A percentile compares a stretch with the other conserved stretches of the same genome.
These are phyloP conservation scores for Acer yangbiense DNA, from an alignment of 345 rosid genomes.

Conservation along the genomic window DNA sequence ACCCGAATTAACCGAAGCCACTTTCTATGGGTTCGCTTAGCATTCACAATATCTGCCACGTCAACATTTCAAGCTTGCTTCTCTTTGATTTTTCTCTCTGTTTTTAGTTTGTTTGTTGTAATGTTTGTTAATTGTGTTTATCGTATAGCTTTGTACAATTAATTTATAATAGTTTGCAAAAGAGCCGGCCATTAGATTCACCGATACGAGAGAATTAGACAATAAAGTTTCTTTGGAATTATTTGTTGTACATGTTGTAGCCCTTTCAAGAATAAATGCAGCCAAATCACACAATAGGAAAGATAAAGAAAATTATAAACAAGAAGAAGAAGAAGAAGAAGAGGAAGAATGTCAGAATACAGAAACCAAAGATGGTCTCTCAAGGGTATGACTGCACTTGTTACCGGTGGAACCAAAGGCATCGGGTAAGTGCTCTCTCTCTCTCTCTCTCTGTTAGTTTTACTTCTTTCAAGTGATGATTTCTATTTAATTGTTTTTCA, in stretches of 20 bases:
- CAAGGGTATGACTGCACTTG: slow-evolving; percentile 27
- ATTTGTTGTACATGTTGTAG: background rate
- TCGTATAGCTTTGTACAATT: too few relatives aligned
- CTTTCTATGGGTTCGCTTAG: too few relatives aligned
- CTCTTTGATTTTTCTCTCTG: too few relatives aligned
- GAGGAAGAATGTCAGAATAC: background rate
- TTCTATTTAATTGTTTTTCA: background rate
- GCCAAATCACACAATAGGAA: background rate
- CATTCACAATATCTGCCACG: too few relatives aligned
- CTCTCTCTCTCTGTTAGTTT: background rate
- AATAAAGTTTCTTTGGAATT: too few relatives aligned
- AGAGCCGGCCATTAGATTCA: too few relatives aligned
- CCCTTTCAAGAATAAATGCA: background rate
- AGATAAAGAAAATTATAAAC: background rate
- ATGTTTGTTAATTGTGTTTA: too few relatives aligned
- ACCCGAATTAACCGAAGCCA: too few relatives aligned
- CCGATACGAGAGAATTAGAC: too few relatives aligned
- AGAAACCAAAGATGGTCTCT: slow-evolving; percentile 29
- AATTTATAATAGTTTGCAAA: too few relatives aligned
- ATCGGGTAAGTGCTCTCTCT: slow-evolving; percentile 21
- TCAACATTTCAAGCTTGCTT: too few relatives aligned
- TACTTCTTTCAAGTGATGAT: background rate
- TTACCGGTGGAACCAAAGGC: slow-evolving; percentile 36
- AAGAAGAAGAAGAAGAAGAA: background rate
- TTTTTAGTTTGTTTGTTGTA: too few relatives aligned